phyloP scores from a whole-genome alignment of 2,329 filamentous ascomycete species.

The Colletotrichum liaoningense region DNA sequence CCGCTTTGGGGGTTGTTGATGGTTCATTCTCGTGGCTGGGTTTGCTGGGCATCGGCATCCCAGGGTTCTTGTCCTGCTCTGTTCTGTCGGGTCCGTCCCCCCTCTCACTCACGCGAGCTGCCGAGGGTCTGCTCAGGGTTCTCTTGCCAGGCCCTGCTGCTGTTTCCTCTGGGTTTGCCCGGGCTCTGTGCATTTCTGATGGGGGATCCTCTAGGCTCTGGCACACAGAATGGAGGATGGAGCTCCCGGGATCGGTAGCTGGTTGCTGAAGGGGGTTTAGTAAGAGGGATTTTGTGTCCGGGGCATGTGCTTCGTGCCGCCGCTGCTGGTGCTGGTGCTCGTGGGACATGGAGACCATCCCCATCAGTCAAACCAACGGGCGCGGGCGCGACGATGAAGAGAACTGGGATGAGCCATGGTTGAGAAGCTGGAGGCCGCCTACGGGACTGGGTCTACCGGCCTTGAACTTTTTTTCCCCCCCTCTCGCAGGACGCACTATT shows the following conservation, averaged over 20 bases:
- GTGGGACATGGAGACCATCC: background rate
- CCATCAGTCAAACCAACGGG: background rate
- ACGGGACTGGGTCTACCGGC: background rate
- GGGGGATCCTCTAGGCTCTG: background rate
- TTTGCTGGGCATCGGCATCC: background rate
- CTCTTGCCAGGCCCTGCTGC: background rate
- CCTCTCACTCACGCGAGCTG: constrained; percentile 17
- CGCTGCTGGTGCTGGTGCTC: background rate
- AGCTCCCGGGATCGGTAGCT: background rate
- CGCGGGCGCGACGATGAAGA: background rate
- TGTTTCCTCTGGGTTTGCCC: background rate
- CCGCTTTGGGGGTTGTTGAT: background rate
- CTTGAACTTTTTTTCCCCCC: background rate
- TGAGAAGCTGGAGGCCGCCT: background rate
- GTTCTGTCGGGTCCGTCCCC: constrained; percentile 15
- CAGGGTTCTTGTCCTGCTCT: background rate
- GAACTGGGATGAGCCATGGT: background rate
- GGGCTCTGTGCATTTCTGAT: background rate
- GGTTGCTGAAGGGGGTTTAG: background rate
- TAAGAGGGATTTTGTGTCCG: background rate
- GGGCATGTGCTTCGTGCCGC: background rate
- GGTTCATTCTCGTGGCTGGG: background rate
- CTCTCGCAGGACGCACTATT: background rate
- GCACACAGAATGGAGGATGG: background rate
- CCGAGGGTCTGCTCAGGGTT: background rate